Conservation (phyloP, 306 rosid genomes). For the Gynostemma pentaphyllum region DNA sequence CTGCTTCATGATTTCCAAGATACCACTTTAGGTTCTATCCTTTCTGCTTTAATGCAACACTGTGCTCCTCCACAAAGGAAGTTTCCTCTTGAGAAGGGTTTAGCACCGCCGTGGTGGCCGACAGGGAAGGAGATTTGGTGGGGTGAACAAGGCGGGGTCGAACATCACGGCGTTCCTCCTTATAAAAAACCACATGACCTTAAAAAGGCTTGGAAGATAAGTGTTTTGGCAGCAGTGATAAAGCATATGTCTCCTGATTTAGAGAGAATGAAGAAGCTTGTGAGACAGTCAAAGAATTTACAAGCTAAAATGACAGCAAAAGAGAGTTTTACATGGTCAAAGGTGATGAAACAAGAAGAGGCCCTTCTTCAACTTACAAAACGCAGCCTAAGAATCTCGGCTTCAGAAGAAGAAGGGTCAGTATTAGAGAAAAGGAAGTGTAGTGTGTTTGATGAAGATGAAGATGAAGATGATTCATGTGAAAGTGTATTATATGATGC, state of each 20-base stretch:
- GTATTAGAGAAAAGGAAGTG: not conserved
- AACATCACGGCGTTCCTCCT: conserved; percentile 42
- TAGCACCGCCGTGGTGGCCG: conserved; percentile 80
- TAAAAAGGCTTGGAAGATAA: conserved; percentile 61
- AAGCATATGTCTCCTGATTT: conserved; percentile 47
- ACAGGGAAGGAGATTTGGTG: conserved; percentile 45
- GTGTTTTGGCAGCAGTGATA: conserved; percentile 37
- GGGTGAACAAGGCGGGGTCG: conserved; percentile 42
- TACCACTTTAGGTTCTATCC: conserved; percentile 48
- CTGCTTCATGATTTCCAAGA: conserved; percentile 46
- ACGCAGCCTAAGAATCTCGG: conserved; percentile 19
- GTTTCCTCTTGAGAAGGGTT: conserved; percentile 42
- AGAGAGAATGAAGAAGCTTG: conserved; percentile 31
- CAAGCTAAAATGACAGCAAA: conserved; percentile 53
- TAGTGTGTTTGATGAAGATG: not conserved
- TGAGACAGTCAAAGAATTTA: conserved; percentile 39
- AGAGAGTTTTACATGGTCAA: conserved; percentile 45
- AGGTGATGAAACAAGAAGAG: conserved; percentile 44
- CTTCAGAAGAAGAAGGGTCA: too few relatives aligned
- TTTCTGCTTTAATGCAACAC: conserved; percentile 51
- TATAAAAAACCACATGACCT: conserved; percentile 53
- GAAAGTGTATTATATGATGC: too few relatives aligned
- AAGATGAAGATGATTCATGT: too few relatives aligned
- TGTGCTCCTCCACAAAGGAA: conserved; percentile 45
- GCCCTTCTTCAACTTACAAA: conserved; percentile 17